phyloP scores from a whole-genome alignment of 441 rosid genomes.

The Gossypium schwendimanii region DNA sequence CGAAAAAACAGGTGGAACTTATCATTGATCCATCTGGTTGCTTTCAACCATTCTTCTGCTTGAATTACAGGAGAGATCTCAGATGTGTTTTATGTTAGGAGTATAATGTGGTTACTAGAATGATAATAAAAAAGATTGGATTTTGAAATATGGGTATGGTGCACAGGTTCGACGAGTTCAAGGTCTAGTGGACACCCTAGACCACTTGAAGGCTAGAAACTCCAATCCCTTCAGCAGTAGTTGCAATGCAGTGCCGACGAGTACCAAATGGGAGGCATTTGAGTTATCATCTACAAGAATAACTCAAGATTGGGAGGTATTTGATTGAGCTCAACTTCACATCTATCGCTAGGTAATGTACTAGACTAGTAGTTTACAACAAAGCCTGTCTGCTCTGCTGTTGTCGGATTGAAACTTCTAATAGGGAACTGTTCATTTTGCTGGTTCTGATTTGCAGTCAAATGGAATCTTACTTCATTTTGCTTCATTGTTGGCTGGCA shows the following conservation, averaged over 20 bases:
- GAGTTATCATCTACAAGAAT: constrained; percentile 36
- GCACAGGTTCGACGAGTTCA: constrained; percentile 43
- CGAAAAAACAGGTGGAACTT: neutral
- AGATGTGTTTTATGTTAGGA: neutral
- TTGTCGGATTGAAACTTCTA: neutral
- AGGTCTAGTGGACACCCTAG: constrained; percentile 38
- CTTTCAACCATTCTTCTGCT: neutral
- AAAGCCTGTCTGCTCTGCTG: neutral
- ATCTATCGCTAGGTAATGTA: neutral
- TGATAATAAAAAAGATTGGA: neutral
- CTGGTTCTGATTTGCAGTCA: neutral
- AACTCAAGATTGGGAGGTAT: constrained; percentile 46
- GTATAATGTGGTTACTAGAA: neutral
- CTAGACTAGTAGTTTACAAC: neutral
- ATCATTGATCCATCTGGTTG: neutral
- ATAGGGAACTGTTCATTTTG: neutral
- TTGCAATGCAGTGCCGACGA: constrained; percentile 26
- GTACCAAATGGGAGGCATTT: constrained; percentile 35
- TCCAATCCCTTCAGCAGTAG: constrained; percentile 24
- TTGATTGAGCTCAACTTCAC: constrained; percentile 27
- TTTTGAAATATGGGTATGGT: neutral
- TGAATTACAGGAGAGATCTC: neutral
- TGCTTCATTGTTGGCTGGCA: neutral
- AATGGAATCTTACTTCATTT: neutral
- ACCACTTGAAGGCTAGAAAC: constrained; percentile 41